Evolutionary conservation across 2,329 filamentous ascomycete species (phyloP).

Genomic region (Cladophialophora immunda): DNA sequence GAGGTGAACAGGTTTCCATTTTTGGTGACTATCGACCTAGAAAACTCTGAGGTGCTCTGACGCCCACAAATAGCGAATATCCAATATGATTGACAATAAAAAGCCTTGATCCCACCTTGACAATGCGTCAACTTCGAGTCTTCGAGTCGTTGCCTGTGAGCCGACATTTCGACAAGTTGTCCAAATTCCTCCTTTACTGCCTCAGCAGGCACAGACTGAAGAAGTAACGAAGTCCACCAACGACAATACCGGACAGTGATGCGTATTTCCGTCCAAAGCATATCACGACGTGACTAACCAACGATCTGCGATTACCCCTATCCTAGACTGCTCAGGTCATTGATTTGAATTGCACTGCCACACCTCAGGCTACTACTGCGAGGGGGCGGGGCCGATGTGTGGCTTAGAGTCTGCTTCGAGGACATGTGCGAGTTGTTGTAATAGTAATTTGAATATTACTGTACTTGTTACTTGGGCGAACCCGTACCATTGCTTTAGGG

Average conservation of each 20-base stretch:
- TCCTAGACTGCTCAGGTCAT: neutral
- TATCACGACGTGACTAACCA: no score
- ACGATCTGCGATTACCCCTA: no score
- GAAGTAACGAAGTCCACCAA: no score
- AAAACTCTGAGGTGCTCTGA: neutral
- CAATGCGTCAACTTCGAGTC: neutral
- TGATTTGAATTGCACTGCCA: neutral
- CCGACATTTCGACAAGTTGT: no score
- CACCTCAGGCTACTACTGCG: neutral
- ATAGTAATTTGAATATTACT: no score
- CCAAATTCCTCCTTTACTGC: no score
- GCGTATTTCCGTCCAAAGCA: no score
- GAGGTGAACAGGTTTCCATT: slow-evolving; percentile 3
- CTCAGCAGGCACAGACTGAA: no score
- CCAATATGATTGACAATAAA: neutral
- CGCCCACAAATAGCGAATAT: no score
- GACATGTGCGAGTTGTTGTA: neutral
- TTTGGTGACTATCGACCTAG: neutral
- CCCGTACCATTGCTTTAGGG: no score
- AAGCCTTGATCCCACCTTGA: neutral
- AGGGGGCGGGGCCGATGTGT: neutral
- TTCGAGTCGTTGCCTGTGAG: neutral
- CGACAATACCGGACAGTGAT: no score
- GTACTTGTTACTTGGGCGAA: no score
- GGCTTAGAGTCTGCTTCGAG: neutral